These are phyloP conservation scores for Calonectria pseudoreteaudii DNA, from an alignment of 2,329 filamentous ascomycete genomes.

Conservation along the genomic window DNA sequence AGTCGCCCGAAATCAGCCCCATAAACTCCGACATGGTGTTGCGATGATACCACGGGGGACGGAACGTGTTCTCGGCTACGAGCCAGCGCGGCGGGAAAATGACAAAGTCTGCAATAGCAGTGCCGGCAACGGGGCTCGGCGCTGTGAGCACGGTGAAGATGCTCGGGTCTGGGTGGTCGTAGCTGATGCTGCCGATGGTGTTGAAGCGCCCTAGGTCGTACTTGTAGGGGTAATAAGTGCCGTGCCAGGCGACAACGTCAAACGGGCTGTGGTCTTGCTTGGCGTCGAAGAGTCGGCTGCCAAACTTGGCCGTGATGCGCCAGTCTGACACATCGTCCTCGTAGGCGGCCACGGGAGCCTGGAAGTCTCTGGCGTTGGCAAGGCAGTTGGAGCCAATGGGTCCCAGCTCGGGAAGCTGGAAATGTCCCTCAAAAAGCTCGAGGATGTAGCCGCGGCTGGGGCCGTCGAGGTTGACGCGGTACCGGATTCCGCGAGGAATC, in stretches of 20 bases:
- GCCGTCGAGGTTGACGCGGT: constrained; percentile 74
- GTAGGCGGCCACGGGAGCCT: constrained; percentile 76
- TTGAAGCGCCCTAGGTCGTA: constrained; percentile 85
- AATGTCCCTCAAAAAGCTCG: constrained; percentile 80
- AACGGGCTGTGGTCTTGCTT: constrained; percentile 79
- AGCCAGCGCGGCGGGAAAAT: constrained; percentile 80
- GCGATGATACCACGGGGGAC: constrained; percentile 78
- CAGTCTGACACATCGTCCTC: constrained; percentile 66
- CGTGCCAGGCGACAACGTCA: constrained; percentile 85
- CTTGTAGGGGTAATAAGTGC: constrained; percentile 84
- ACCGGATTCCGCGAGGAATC: constrained; percentile 79
- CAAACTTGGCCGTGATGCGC: constrained; percentile 72
- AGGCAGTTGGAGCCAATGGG: constrained; percentile 80
- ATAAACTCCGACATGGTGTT: constrained; percentile 77
- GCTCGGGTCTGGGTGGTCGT: constrained; percentile 81
- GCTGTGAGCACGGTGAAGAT: constrained; percentile 81
- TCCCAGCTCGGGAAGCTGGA: constrained; percentile 76
- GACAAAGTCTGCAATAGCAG: constrained; percentile 77
- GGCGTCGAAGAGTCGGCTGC: constrained; percentile 73
- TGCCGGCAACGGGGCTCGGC: constrained; percentile 68
- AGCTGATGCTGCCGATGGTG: constrained; percentile 77
- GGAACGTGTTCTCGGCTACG: constrained; percentile 76
- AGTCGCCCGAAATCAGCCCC: constrained; percentile 67
- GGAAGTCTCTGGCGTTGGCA: constrained; percentile 80
- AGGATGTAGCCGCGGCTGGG: constrained; percentile 80